These are phyloP conservation scores for Artomyces pyxidatus DNA, from an alignment of 768 basidiomycete genomes.

Conservation along the genomic window DNA sequence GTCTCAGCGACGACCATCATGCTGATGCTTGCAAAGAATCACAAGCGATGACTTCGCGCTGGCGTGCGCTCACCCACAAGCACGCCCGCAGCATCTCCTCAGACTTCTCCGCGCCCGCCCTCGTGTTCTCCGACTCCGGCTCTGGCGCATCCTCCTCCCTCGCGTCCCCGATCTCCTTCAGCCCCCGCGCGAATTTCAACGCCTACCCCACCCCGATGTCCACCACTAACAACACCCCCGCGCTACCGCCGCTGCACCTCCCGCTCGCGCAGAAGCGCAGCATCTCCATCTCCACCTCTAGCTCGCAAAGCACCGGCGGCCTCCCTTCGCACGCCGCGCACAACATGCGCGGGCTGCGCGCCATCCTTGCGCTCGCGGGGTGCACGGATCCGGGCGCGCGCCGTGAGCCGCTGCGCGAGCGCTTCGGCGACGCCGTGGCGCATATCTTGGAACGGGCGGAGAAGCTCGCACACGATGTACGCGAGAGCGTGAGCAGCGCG, in stretches of 20 bases:
- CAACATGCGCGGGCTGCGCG: conserved; percentile 25
- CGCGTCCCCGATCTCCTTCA: conserved; percentile 13
- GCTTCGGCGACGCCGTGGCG: conserved; percentile 22
- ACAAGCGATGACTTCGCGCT: conserved; percentile 28
- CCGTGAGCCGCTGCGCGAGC: conserved; percentile 22
- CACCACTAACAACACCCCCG: conserved; percentile 15
- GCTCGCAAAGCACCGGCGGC: conserved; percentile 9
- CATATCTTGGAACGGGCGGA: conserved; percentile 23
- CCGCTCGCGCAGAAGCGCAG: conserved; percentile 11
- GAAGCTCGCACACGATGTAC: conserved; percentile 20
- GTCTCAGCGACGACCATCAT: not conserved
- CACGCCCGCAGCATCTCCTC: conserved; percentile 19
- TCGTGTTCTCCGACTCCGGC: conserved; percentile 15
- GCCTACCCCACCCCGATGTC: conserved; percentile 12
- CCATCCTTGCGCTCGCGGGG: conserved; percentile 25
- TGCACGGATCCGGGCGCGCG: conserved; percentile 23
- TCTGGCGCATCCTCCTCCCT: conserved; percentile 11
- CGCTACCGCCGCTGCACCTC: conserved; percentile 6
- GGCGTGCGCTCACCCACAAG: conserved; percentile 28
- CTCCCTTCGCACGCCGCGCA: conserved; percentile 10
- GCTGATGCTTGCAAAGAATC: conserved; percentile 20
- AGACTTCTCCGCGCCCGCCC: conserved; percentile 16
- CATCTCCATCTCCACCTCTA: conserved; percentile 10
- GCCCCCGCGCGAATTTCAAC: too few species aligned
- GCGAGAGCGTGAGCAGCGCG: conserved; percentile 27